Percentiles rank a stretch among this genome's conserved stretches.
These are phyloP conservation scores for Eutypella sp. DNA, from an alignment of 2,329 filamentous ascomycete genomes.

Conservation along the genomic window DNA sequence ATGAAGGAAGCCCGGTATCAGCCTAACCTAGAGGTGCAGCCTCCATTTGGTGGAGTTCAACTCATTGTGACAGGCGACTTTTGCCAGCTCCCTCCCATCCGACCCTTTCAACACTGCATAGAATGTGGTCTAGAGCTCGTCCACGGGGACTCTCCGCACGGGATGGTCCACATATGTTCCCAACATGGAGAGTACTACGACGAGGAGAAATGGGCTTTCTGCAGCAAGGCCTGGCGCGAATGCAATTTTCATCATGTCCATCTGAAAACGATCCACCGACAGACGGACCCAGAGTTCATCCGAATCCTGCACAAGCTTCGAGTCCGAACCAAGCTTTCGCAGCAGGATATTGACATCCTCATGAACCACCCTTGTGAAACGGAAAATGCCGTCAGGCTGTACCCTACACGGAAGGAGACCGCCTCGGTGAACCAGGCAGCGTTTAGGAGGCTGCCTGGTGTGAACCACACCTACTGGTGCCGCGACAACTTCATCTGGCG, in stretches of 20 bases:
- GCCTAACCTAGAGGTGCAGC: too few species aligned
- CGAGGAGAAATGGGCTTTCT: conserved; percentile 57
- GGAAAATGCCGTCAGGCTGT: conserved; percentile 39
- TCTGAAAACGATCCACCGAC: conserved; percentile 51
- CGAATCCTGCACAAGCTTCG: conserved; percentile 51
- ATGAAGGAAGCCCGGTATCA: conserved; percentile 34
- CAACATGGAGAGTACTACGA: conserved; percentile 35
- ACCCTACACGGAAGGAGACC: conserved; percentile 35
- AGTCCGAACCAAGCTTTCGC: conserved; percentile 35
- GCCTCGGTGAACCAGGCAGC: conserved; percentile 27
- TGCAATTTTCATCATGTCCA: conserved; percentile 50
- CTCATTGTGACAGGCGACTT: conserved; percentile 56
- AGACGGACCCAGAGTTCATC: conserved; percentile 50
- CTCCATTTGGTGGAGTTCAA: conserved; percentile 46
- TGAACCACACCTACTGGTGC: conserved; percentile 26
- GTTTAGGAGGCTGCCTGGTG: conserved; percentile 27
- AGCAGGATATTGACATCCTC: conserved; percentile 34
- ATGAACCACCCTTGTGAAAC: conserved; percentile 40
- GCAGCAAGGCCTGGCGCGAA: conserved; percentile 47
- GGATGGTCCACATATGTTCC: conserved; percentile 26
- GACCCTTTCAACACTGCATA: conserved; percentile 49
- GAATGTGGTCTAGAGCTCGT: conserved; percentile 33
- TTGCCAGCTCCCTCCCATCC: conserved; percentile 55
- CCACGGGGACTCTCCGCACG: conserved; percentile 7
- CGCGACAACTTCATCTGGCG: conserved; percentile 39